Base-by-base conservation (phyloP, 2,329 filamentous ascomycete species). In the Phaeoacremonium minimum region DNA sequence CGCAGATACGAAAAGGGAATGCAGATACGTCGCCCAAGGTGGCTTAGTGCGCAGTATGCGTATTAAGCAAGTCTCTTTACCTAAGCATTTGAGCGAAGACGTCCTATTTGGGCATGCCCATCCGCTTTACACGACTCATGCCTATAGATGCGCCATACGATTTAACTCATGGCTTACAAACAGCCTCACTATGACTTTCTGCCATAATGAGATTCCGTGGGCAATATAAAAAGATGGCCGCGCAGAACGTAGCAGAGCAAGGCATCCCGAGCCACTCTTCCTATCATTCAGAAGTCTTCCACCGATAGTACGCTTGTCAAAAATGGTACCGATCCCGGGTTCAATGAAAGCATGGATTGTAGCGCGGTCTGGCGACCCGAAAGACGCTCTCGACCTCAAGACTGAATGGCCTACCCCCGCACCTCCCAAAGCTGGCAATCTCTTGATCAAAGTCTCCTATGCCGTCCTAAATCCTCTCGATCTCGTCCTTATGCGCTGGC, bases 381-480 rank as follows among this genome's bases (percentile, higher is more conserved):
- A 33, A 13, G 37, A 44, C 7, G 41, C 46, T 18, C 47, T 51
- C 28, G 12, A 37, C 20, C 28, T 50, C 7, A 46, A 46, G 26
- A 33, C 38, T n/a, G 32, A 45, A 15, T 43, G 32, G 26, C 47
- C 47, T 6, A 43, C 43, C 15, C 46, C 47, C 9, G 8, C 32
- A 7, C 18, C 29, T 7, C 35, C 31, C 16, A 33, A 30, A 20
- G 35, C 30, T 16, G 18, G 30, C 15, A 31, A 49, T 29, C 40
- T 50, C 32, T 41, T 49, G 40, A 29, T 50, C 17, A 40, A 30
- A 20, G 40, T 51, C 15, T 47, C 47, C 5, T 45, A 50, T 34
- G 46, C 44, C 15, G 33, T 46, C n/a, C 36, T 49, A 15, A 51
- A 51, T 28, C 49, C 46, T 5, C 42, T 41, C 28, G 46, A 50